A percentile compares a stretch with the other conserved stretches of the same genome.
Conservation (phyloP, 208 protist genomes). For the Strigomonas culicis region DNA sequence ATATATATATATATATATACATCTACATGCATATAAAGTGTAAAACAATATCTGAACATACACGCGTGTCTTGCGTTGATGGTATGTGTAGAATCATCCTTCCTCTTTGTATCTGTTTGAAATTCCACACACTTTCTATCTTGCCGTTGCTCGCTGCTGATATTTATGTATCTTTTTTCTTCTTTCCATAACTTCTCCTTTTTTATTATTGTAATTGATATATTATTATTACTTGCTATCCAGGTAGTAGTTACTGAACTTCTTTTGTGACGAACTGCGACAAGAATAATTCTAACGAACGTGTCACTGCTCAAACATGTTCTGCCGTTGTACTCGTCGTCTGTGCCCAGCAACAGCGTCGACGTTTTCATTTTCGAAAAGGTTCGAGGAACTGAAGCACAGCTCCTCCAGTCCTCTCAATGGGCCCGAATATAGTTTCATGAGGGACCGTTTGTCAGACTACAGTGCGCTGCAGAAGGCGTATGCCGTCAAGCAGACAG, state of each 20-base stretch:
- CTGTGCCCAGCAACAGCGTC: constrained; percentile 7
- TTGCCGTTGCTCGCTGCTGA: background rate
- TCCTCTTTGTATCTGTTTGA: background rate
- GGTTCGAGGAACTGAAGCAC: constrained; percentile 26
- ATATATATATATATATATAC: constrained; percentile 8
- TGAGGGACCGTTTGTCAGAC: constrained; percentile 53
- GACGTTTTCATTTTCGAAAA: constrained; percentile 25
- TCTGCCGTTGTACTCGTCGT: too few relatives aligned
- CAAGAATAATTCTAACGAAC: too few relatives aligned
- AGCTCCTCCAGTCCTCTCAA: constrained; percentile 22
- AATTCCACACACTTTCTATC: background rate
- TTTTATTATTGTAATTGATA: constrained; percentile 9
- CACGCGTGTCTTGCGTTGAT: too few relatives aligned
- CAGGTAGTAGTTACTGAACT: too few relatives aligned
- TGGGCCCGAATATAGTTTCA: constrained; percentile 55
- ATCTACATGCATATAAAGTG: background rate
- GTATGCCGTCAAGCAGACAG: constrained; percentile 83
- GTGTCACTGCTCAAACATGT: too few relatives aligned
- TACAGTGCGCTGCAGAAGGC: constrained; percentile 67
- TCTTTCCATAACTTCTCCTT: constrained; percentile 17
- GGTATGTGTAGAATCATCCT: too few relatives aligned
- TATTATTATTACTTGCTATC: constrained; percentile 1
- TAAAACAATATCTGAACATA: background rate
- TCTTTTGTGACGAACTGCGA: too few relatives aligned
- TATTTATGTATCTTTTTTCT: background rate